A percentile compares a stretch with the other conserved stretches of the same genome.
Conservation (phyloP, 2,329 filamentous ascomycete genomes). For the Fusarium tjaetaba region DNA sequence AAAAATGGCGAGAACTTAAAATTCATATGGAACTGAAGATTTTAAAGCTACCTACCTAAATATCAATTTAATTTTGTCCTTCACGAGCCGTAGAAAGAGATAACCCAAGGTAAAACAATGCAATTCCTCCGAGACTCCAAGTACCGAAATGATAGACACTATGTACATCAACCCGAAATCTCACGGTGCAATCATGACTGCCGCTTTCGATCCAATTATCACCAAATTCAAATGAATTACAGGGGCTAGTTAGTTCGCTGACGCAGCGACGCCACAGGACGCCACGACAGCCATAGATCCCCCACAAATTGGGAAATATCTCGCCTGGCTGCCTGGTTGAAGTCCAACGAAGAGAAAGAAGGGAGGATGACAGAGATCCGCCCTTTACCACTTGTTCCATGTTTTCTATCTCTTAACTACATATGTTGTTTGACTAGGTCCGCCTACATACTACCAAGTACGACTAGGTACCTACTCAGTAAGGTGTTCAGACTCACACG, state of each 20-base stretch:
- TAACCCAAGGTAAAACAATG: not conserved
- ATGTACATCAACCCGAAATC: not conserved
- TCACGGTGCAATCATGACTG: not conserved
- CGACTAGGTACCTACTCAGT: too few species aligned
- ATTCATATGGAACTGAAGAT: not conserved
- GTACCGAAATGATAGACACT: not conserved
- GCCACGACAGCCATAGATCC: slow-evolving; percentile 31
- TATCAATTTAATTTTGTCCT: not conserved
- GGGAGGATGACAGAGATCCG: slow-evolving; percentile 22
- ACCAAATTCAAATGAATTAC: slow-evolving; percentile 8
- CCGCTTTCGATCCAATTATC: not conserved
- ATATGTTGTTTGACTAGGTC: slow-evolving; percentile 4
- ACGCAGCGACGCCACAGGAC: slow-evolving; percentile 27
- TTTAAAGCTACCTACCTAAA: not conserved
- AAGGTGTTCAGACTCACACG: slow-evolving; percentile 16
- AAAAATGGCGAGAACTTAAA: not conserved
- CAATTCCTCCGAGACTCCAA: not conserved
- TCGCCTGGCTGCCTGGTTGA: not conserved
- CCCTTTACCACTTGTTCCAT: slow-evolving; percentile 6
- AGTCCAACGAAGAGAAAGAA: slow-evolving; percentile 4
- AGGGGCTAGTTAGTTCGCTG: slow-evolving; percentile 18
- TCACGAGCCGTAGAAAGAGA: not conserved
- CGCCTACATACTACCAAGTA: not conserved
- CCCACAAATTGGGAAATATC: slow-evolving; percentile 7
- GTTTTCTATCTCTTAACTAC: not conserved